These are phyloP conservation scores for Stagonosporopsis vannaccii DNA, from an alignment of 2,329 filamentous ascomycete genomes.

Conservation along the genomic window DNA sequence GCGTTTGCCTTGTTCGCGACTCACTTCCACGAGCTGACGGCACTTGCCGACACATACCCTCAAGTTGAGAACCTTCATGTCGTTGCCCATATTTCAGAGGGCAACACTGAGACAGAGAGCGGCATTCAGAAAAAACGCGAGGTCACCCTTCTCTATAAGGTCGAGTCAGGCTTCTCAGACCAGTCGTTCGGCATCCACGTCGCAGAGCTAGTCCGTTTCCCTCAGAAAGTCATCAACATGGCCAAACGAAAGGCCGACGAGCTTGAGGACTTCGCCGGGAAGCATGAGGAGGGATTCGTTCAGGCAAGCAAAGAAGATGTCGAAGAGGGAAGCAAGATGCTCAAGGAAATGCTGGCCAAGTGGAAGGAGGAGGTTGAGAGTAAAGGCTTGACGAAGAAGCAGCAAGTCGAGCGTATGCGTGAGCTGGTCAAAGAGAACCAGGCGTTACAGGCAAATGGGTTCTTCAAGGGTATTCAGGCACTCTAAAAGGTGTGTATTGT, in stretches of 20 bases:
- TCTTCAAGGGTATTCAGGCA: conserved; percentile 68
- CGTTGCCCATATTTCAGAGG: conserved; percentile 82
- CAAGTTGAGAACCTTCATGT: conserved; percentile 95
- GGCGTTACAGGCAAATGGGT: conserved; percentile 67
- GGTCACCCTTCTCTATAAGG: conserved; percentile 96
- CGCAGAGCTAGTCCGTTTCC: conserved; percentile 94
- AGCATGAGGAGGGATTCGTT: conserved; percentile 65
- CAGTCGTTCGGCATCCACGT: conserved; percentile 99
- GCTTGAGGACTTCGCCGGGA: conserved; percentile 90
- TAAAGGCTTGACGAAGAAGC: conserved; percentile 60
- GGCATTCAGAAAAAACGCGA: conserved; percentile 62
- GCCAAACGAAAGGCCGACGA: conserved; percentile 99
- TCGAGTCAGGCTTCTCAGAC: conserved; percentile 93
- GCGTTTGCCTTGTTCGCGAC: conserved; percentile 96
- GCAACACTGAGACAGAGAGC: conserved; percentile 53
- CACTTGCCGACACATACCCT: conserved; percentile 82
- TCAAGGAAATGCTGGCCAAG: conserved; percentile 81
- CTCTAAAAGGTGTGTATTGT: conserved; percentile 41
- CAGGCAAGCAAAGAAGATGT: conserved; percentile 77
- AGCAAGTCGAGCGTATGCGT: conserved; percentile 80
- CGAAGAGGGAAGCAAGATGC: conserved; percentile 81
- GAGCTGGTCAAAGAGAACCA: conserved; percentile 79
- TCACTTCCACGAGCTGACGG: conserved; percentile 97
- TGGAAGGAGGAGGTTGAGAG: conserved; percentile 83
- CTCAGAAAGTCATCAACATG: conserved; percentile 97